Base-by-base conservation (phyloP, 1,284 basidiomycete genomes). In the Golubevia pallescens region DNA sequence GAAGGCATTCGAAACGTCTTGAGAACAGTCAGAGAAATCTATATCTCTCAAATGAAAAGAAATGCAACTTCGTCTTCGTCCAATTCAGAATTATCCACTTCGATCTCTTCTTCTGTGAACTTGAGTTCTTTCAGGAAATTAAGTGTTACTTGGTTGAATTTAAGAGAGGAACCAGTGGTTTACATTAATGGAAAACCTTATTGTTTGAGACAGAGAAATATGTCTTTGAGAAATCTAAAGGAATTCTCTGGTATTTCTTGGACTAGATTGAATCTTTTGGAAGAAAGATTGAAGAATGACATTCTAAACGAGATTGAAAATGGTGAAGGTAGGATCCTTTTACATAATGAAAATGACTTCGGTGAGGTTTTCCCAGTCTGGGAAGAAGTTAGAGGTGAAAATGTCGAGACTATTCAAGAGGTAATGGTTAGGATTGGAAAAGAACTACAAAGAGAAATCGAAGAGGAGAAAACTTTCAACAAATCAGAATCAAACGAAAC, bases 401-500 rank as follows among this genome's bases (percentile, higher is more conserved):
- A 85, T 52, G 77, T 85, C 1, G 69, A 76, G 55, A 85, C 83
- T 5, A 66, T 85, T 19, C 78, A 81, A 58, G 78, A 77, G 19
- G 75, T 84, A 21, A 85, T 85, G 83, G n/a, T n/a, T n/a, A n/a
- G n/a, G n/a, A n/a, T n/a, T n/a, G n/a, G 65, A 65, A n/a, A 57
- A 54, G 20, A 67, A 13, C 16, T 76, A 7, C 66, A 74, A 6
- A 38, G 61, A 8, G 70, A 78, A 21, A 69, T 79, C 57, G 73
- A 71, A 60, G 63, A 64, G 14, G 21, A 42, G 28, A 28, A 84
- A 67, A 81, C 83, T 0, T 64, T 85, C 32, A 84, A 78, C 20
- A 85, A 85, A 70, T 72, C 84, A 53, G 83, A 85, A 59, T 79
- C 83, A 7, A 85, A 81, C 0, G 83, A 81, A 14, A 78, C 84